Conservation (phyloP, 768 basidiomycete genomes). For the Lentinula guzmanii region DNA sequence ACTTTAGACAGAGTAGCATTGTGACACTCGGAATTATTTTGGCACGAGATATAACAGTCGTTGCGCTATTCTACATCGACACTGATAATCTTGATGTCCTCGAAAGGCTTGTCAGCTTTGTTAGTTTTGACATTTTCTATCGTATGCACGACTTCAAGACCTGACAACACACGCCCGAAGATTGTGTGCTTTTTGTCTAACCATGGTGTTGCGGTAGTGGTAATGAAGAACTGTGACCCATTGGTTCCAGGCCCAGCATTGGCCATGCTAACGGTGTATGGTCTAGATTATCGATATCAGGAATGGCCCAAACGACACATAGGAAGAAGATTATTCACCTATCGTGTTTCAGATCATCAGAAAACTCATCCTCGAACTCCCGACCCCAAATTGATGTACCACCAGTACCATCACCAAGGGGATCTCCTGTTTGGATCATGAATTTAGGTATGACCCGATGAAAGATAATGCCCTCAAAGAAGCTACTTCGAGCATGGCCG, state of each 20-base stretch:
- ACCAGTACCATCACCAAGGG: slow-evolving; percentile 86
- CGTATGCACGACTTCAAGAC: slow-evolving; percentile 82
- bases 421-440: slow-evolving; percentile 96
- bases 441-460: slow-evolving; percentile 98
- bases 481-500: slow-evolving; percentile 82
- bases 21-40: slow-evolving; percentile 13
- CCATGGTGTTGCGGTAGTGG: slow-evolving; percentile 92
- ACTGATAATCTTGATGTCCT: slow-evolving; percentile 89
- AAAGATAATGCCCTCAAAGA: slow-evolving; percentile 91
- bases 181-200: slow-evolving; percentile 89
- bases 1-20: slow-evolving; percentile 43
- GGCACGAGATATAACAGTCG: not conserved
- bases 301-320: not conserved
- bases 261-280: slow-evolving; percentile 95
- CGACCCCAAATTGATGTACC: slow-evolving; percentile 88
- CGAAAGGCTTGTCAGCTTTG: slow-evolving; percentile 84
- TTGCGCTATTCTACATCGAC: slow-evolving; percentile 56
- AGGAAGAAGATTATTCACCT: slow-evolving; percentile 41
- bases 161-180: slow-evolving; percentile 84
- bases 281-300: slow-evolving; percentile 37
- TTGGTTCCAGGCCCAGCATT: slow-evolving; percentile 88
- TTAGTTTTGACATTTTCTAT: slow-evolving; percentile 90
- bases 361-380: slow-evolving; percentile 93
- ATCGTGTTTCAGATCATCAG: slow-evolving; percentile 85
- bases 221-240: slow-evolving; percentile 97